Evolutionary conservation across 2,329 filamentous ascomycete species (phyloP).

Genomic region (Ceratocystis diversiconidia): DNA sequence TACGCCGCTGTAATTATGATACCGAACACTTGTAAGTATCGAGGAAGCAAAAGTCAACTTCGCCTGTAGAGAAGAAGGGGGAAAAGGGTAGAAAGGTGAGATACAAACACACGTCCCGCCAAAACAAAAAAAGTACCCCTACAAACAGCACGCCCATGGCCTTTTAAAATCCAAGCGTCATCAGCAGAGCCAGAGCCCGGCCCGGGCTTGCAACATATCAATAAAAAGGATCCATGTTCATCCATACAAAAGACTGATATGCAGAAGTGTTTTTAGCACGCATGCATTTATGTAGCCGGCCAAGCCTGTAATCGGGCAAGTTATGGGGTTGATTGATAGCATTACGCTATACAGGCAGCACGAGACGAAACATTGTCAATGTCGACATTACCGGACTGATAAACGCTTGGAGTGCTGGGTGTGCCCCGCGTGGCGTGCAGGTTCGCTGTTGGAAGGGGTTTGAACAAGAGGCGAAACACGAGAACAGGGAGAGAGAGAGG

Average conservation of each 20-base stretch:
- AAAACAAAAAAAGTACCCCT: neutral
- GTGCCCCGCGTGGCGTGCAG: neutral
- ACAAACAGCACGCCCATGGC: neutral
- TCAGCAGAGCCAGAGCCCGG: neutral
- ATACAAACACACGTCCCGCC: neutral
- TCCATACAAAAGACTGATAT: slow-evolving; percentile 3
- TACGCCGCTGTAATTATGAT: neutral
- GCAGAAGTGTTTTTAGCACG: neutral
- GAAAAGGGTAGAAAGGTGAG: neutral
- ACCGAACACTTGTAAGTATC: neutral
- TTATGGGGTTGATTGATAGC: neutral
- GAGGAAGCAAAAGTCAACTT: neutral
- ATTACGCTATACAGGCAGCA: neutral
- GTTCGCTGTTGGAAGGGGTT: neutral
- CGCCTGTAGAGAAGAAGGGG: neutral
- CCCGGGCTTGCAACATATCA: neutral
- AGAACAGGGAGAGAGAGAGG: neutral
- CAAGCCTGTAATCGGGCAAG: too few relatives aligned
- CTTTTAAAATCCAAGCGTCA: neutral
- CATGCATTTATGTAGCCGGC: neutral
- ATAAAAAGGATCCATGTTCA: slow-evolving; percentile 7
- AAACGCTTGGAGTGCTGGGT: neutral
- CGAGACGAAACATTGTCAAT: neutral
- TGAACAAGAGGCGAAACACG: neutral
- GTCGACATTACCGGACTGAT: slow-evolving; percentile 2